These are phyloP conservation scores for Medicago ruthenica DNA, from an alignment of 306 rosid genomes.

Conservation along the genomic window DNA sequence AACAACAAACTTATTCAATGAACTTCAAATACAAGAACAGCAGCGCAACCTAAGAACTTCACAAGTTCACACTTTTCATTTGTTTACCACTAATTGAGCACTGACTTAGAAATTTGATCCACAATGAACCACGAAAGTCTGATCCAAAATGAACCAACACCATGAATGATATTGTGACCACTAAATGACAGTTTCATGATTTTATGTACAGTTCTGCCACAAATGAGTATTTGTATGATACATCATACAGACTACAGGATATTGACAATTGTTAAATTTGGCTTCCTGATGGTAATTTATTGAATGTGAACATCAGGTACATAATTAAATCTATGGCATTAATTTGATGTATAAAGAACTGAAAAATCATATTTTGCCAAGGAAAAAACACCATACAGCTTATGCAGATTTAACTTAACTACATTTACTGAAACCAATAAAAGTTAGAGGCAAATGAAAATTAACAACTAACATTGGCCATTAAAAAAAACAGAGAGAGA, in stretches of 20 bases:
- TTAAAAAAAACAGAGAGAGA: too few relatives aligned
- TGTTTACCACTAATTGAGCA: not conserved
- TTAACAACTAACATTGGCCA: too few relatives aligned
- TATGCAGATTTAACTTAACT: constrained; percentile 21
- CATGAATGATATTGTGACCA: not conserved
- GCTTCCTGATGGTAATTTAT: constrained; percentile 11
- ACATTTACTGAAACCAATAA: constrained; percentile 5
- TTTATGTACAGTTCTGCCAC: constrained; percentile 1
- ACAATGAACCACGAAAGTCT: too few relatives aligned
- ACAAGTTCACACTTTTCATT: not conserved
- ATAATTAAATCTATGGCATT: not conserved
- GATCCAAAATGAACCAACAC: constrained; percentile 9
- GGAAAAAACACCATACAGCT: constrained; percentile 21
- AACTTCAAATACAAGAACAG: not conserved
- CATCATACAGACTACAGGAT: not conserved
- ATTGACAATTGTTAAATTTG: not conserved
- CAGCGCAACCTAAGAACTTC: constrained; percentile 11
- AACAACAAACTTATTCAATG: not conserved
- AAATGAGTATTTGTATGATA: not conserved
- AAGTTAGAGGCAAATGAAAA: constrained; percentile 30
- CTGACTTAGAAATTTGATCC: not conserved
- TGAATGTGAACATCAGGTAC: constrained; percentile 7
- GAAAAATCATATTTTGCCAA: constrained; percentile 17
- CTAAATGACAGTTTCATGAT: constrained; percentile 23
- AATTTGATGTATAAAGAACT: constrained; percentile 9